Base-by-base conservation (phyloP, 2,329 filamentous ascomycete species). In the Diaporthe capsici region DNA sequence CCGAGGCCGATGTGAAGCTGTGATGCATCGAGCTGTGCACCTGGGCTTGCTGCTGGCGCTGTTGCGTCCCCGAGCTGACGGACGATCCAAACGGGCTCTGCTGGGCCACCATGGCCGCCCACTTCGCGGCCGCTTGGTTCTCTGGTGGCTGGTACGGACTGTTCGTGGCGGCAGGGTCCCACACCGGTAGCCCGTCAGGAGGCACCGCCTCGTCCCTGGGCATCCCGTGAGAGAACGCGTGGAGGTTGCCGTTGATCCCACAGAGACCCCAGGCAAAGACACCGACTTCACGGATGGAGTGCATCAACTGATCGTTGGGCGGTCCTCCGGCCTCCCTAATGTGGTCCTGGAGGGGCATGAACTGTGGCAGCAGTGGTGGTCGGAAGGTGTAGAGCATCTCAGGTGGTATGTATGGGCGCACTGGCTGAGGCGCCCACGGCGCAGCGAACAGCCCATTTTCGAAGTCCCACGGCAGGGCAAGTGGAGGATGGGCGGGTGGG, bases 251-350 rank as follows among this genome's bases (percentile, higher is more conserved):
- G 82, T 97, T 96, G 85, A 96, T 96, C 31, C 94, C 94, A 34
- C 92, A 91, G 15, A 96, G 85, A 2, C 92, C 93, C 94, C 94
- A 97, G 13, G 94, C 94, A 82, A 97, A 97, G n/a, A 97, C 93
- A 1, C 94, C 94, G 65, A 96, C 93, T 72, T 97, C 94, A 74
- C 94, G 92, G 78, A 97, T 97, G 3, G 93, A 93, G 73, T 90
- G 88, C 93, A 97, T 95, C 80, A 97, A 91, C 72, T 92, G 89
- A 37, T 91, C 88, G 63, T 88, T 81, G 25, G 89, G 86, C 51
- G 91, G 90, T n/a, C 89, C 89, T 77, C 87, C 87, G 17, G 84
- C 84, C 22, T 85, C 84, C 78, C 87, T 87, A 49, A 86, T 84
- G 72, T 84, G 84, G 31, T 87, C 86, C 53, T 82, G 83, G 71